A percentile compares a stretch with the other conserved stretches of the same genome.
phyloP scores from a whole-genome alignment of 2,329 filamentous ascomycete genomes.

The Botrytis porri region DNA sequence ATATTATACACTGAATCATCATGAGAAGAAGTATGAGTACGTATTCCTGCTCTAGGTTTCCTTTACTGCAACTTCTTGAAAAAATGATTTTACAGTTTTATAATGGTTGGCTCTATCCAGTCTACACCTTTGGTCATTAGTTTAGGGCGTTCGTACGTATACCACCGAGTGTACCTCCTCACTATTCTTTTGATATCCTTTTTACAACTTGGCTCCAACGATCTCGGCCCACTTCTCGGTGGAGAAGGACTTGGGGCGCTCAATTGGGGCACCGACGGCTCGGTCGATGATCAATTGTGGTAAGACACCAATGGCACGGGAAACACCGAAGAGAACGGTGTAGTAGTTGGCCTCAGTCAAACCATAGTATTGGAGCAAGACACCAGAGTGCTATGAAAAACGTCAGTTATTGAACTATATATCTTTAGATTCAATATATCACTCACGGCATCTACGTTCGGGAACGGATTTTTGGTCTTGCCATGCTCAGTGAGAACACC shows the following conservation, averaged over 20 bases:
- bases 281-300: constrained; percentile 99
- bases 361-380: constrained; percentile 99
- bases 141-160: constrained; percentile 6
- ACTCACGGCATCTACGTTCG: constrained; percentile 81
- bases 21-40: constrained; percentile 2
- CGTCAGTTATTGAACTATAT: not conserved
- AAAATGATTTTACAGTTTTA: constrained; percentile 29
- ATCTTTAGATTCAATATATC: not conserved
- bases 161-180: constrained; percentile 24
- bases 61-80: constrained; percentile 30
- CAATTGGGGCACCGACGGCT: constrained; percentile 92
- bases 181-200: not conserved
- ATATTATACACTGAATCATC: not conserved
- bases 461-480: constrained; percentile 94
- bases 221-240: constrained; percentile 96
- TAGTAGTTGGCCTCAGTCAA: constrained; percentile 99
- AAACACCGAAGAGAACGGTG: constrained; percentile 99
- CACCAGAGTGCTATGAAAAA: constrained; percentile 73
- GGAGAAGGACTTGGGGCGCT: constrained; percentile 98
- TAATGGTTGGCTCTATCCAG: constrained; percentile 34
- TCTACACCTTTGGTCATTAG: constrained; percentile 27
- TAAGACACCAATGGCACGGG: constrained; percentile 94
- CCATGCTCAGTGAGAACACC: constrained; percentile 98
- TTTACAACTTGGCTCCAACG: constrained; percentile 83
- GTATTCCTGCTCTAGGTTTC: constrained; percentile 10